A percentile compares a stretch with the other conserved stretches of the same genome.
phyloP scores from a whole-genome alignment of 1,284 basidiomycete genomes.

The Kwoniella shivajii region DNA sequence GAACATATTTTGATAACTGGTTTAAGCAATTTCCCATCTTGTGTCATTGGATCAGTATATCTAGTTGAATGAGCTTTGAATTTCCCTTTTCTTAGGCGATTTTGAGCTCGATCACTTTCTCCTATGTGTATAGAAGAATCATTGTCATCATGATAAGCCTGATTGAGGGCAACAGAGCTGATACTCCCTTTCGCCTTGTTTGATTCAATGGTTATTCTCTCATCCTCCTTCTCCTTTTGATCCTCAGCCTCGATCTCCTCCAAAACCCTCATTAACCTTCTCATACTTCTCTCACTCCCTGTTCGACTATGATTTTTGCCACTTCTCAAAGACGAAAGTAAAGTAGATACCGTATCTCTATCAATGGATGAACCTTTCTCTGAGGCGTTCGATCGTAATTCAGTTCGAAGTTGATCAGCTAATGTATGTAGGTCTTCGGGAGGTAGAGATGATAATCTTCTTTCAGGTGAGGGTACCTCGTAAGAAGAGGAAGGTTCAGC shows the following conservation, averaged over 20 bases:
- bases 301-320: background rate
- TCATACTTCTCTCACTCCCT: constrained; percentile 1
- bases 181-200: background rate
- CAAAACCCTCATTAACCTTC: constrained; percentile 1
- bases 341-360: background rate
- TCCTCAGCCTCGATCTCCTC: constrained; percentile 1
- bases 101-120: background rate
- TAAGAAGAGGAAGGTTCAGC: too few relatives aligned
- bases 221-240: background rate
- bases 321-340: background rate
- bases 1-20: constrained; percentile 13
- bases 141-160: background rate
- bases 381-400: background rate
- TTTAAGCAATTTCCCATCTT: background rate
- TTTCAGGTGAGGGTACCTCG: background rate
- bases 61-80: background rate
- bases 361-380: background rate
- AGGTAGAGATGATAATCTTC: background rate
- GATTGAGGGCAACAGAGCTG: background rate
- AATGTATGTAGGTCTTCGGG: background rate
- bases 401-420: background rate
- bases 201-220: background rate
- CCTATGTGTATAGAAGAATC: background rate
- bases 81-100: background rate
- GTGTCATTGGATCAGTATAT: background rate